Evolutionary conservation across 768 basidiomycete species (phyloP).

Genomic region (Daedaleopsis nitida): DNA sequence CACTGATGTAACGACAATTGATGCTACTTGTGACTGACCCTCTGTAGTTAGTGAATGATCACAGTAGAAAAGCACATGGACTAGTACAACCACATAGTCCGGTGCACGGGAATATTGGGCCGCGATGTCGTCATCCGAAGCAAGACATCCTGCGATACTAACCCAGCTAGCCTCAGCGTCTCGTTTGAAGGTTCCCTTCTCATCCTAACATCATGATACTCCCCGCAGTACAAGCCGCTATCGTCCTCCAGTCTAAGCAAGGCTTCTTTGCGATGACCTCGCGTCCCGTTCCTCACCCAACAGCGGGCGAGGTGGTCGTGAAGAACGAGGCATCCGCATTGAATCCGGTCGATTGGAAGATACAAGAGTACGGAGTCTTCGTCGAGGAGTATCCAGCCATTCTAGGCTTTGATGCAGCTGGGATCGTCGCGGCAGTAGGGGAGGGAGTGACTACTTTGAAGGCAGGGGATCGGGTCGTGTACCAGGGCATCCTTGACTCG

Average conservation of each 20-base stretch:
- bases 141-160: no score
- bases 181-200: no score
- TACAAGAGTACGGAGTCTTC: constrained; percentile 29
- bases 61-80: no score
- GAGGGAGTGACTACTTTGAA: constrained; percentile 38
- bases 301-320: constrained; percentile 30
- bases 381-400: constrained; percentile 39
- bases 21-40: no score
- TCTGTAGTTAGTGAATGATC: no score
- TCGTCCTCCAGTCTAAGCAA: constrained; percentile 2
- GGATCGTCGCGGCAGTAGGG: constrained; percentile 40
- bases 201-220: no score
- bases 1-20: no score
- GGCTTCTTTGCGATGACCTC: constrained; percentile 1
- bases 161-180: no score
- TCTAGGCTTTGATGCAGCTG: constrained; percentile 41
- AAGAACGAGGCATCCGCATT: constrained; percentile 32
- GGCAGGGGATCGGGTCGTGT: constrained; percentile 41
- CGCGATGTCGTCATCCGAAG: no score
- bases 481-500: no score
- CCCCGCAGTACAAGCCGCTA: constrained; percentile 23
- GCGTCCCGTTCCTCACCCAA: constrained; percentile 1
- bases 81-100: no score
- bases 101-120: no score
- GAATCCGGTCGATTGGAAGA: constrained; percentile 39